Evolutionary conservation across 768 basidiomycete species (phyloP).

Genomic region (Tephrocybe sp.): DNA sequence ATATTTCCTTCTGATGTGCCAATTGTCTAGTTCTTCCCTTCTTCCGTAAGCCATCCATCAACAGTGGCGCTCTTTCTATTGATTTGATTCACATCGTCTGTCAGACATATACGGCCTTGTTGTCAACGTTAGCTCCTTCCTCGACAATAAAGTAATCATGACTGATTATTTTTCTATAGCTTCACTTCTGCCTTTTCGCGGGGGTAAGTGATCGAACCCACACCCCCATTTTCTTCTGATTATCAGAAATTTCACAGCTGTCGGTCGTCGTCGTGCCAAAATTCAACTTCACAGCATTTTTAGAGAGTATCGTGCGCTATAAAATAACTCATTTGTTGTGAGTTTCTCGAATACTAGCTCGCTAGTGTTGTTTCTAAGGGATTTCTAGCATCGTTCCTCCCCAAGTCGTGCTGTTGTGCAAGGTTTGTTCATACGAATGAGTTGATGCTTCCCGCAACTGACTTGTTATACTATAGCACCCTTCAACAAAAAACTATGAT

Average conservation of each 20-base stretch:
- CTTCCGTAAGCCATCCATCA: constrained; percentile 43
- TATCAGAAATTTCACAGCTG: constrained; percentile 30
- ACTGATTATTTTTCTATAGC: constrained; percentile 24
- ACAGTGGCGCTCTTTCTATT: not conserved
- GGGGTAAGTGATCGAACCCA: constrained; percentile 35
- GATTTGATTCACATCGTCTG: not conserved
- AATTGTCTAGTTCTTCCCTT: constrained; percentile 49
- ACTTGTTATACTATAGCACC: constrained; percentile 41
- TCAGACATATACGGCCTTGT: constrained; percentile 62
- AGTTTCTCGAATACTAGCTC: constrained; percentile 14
- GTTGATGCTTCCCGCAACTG: constrained; percentile 1
- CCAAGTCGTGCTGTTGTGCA: constrained; percentile 64
- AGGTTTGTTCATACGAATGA: constrained; percentile 29
- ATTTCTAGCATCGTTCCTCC: constrained; percentile 57
- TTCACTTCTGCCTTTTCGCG: constrained; percentile 52
- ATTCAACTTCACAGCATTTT: constrained; percentile 55
- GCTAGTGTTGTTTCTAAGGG: not conserved
- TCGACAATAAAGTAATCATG: not conserved
- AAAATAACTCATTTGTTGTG: constrained; percentile 56
- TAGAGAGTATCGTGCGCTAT: constrained; percentile 54
- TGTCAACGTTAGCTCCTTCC: constrained; percentile 41
- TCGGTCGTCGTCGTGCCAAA: constrained; percentile 63
- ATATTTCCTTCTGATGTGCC: not conserved
- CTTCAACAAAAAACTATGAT: constrained; percentile 46
- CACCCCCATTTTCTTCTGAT: not conserved